Evolutionary conservation across 352 stramenopile species (phyloP).

Genomic region (Discostella stelligera): DNA sequence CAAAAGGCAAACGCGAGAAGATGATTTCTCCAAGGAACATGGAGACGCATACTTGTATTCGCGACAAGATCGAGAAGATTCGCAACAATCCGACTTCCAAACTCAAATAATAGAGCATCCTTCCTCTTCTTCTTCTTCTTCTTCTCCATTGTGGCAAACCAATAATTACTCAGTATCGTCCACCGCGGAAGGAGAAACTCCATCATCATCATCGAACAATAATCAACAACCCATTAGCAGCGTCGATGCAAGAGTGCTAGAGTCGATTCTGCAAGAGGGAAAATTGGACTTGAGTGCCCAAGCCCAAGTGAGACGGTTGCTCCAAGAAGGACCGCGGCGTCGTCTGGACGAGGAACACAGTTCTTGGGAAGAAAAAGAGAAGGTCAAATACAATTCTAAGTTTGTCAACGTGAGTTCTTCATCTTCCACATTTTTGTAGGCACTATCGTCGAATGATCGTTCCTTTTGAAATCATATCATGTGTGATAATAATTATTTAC

Average conservation of each 20-base stretch:
- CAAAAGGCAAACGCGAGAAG: background rate
- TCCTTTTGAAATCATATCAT: background rate
- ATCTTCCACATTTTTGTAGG: background rate
- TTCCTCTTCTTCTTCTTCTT: background rate
- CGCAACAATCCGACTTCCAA: background rate
- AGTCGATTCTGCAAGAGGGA: constrained; percentile 51
- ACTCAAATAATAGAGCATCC: background rate
- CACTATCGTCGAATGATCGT: background rate
- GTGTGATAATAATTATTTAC: background rate
- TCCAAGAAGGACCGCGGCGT: constrained; percentile 32
- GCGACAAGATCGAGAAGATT: background rate
- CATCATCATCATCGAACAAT: background rate
- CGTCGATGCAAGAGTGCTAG: constrained; percentile 47
- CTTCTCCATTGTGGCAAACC: background rate
- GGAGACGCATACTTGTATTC: background rate
- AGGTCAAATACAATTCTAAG: constrained; percentile 37
- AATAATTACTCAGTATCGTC: background rate
- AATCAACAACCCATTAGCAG: constrained; percentile 26
- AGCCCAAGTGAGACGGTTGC: constrained; percentile 39
- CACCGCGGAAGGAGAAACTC: background rate
- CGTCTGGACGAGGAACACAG: background rate
- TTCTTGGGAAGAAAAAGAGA: background rate
- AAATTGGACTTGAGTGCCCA: constrained; percentile 48
- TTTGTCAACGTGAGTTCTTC: constrained; percentile 42
- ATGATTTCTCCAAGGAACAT: background rate